Base-by-base conservation (phyloP, 352 stramenopile species). In the Globisporangium splendens region DNA sequence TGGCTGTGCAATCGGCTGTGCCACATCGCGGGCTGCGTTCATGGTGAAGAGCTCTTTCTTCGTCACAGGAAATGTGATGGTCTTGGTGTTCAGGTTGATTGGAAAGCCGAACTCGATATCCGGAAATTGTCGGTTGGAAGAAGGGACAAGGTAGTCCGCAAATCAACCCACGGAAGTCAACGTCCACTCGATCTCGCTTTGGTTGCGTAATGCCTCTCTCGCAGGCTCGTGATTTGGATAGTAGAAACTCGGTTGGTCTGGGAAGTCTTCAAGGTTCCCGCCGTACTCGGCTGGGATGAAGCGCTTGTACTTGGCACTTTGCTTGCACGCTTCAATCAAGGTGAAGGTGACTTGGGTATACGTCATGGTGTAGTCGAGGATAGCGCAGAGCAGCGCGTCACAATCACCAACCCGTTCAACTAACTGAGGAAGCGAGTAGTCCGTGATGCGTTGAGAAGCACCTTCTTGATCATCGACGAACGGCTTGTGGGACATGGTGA, bases 401-500 rank as follows among this genome's bases (percentile, higher is more conserved):
- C 46, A 50, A 13, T 31, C 46, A 8, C 11, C 22, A 21, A 50
- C 13, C 46, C 11, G 46, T 21, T 50, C 13, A 8, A 50, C 46
- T 2, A 50, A 8, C 46, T 50, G 46, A 2, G 46, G 10, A 4
- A 50, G 46, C 6, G 22, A 50, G 8, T 50, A 50, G 8, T 50
- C 46, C 46, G 22, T 50, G 13, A 50, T 17, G 13, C 46, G 10
- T 13, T 50, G 22, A 2, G 46, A 50, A 8, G 74, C 20, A 11
- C 70, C 67, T 38, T 52, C 46, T 49, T 68, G 65, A 42, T 64
- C 61, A 14, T 75, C 67, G 6, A 78, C 65, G 46, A 67, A 67
- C 13, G 53, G 42, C 48, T 78, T 78, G 70, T 73, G 67, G 8
- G 66, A 78, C 8, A 63, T 63, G 7, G 70, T 73, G 13, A 78